These are phyloP conservation scores for Diaporthe vexans DNA, from an alignment of 2,329 filamentous ascomycete species.

Conservation along the genomic window DNA sequence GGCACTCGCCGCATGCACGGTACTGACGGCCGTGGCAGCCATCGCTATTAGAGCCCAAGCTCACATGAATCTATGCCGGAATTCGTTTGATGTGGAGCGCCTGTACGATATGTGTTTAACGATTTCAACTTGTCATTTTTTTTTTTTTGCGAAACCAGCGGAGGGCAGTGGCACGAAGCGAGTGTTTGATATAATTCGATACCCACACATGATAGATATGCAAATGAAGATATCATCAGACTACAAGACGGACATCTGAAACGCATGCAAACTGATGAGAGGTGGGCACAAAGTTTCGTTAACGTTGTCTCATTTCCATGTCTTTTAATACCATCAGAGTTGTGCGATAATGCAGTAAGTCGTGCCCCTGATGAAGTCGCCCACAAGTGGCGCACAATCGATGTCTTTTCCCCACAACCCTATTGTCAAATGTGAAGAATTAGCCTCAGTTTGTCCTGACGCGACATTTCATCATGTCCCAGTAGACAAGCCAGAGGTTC, in stretches of 20 bases:
- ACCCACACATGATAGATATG: slow-evolving; percentile 21
- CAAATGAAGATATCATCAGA: slow-evolving; percentile 32
- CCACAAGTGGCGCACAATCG: not conserved
- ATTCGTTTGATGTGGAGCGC: not conserved
- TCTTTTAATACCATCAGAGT: not conserved
- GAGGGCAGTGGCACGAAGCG: slow-evolving; percentile 1
- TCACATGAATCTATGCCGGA: not conserved
- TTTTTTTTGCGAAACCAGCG: not conserved
- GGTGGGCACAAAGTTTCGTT: not conserved
- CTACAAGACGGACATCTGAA: not conserved
- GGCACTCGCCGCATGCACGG: slow-evolving; percentile 81
- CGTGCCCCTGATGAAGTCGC: not conserved
- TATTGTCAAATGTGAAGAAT: not conserved
- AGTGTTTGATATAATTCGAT: slow-evolving; percentile 43
- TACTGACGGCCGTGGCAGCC: slow-evolving; percentile 76
- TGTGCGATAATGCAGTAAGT: not conserved
- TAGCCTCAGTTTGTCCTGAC: slow-evolving; percentile 5
- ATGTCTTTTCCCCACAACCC: not conserved
- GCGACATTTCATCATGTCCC: not conserved
- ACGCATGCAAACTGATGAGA: not conserved
- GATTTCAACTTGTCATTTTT: not conserved
- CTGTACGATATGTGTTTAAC: not conserved
- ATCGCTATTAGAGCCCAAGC: slow-evolving; percentile 44
- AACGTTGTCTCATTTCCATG: not conserved
- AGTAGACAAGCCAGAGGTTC: not conserved